A percentile compares a stretch with the other conserved stretches of the same genome.
These are phyloP conservation scores for Solanum hybrid DNA, from an alignment of 305 asterid species.

Conservation along the genomic window DNA sequence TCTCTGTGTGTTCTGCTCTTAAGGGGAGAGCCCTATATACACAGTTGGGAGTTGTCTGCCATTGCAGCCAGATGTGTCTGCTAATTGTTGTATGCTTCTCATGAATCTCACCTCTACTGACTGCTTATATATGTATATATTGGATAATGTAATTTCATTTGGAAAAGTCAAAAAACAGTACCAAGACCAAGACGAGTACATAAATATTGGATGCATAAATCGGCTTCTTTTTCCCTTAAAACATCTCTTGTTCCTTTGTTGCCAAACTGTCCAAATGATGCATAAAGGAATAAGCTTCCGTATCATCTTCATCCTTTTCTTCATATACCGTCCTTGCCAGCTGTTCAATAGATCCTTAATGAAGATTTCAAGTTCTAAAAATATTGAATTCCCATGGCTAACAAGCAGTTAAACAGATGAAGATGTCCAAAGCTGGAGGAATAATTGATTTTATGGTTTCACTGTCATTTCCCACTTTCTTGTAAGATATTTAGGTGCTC, in stretches of 20 bases:
- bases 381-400: background rate
- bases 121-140: background rate
- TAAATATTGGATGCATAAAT: background rate
- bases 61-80: background rate
- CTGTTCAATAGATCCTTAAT: background rate
- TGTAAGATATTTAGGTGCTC: background rate
- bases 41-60: background rate
- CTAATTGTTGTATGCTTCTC: background rate
- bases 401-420: background rate
- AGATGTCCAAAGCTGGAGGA: background rate
- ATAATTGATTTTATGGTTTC: background rate
- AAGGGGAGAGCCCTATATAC: background rate
- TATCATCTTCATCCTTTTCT: background rate
- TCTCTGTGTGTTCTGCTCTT: background rate
- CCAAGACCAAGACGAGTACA: background rate
- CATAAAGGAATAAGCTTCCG: background rate
- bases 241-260: background rate
- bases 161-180: background rate
- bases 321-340: background rate
- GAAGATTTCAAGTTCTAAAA: background rate
- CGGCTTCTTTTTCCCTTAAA: background rate
- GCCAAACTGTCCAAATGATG: background rate
- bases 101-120: background rate
- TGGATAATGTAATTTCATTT: background rate
- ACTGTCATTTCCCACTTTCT: background rate